Evolutionary conservation across 1,139 yeast species (phyloP).

Genomic region (Magnusiomyces suaveolens): DNA sequence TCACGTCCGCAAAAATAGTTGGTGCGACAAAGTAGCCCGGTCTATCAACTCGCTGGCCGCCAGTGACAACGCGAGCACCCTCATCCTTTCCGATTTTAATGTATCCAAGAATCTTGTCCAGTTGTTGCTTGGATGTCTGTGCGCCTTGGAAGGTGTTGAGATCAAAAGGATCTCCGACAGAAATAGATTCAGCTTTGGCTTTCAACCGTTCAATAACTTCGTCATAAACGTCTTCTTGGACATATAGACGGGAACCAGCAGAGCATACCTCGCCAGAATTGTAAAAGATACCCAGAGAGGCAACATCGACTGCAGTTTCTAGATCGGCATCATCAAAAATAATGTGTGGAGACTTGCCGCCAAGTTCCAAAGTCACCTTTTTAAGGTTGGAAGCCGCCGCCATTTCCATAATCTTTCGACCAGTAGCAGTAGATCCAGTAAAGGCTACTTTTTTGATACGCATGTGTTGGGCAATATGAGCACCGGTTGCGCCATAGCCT

Average conservation of each 20-base stretch:
- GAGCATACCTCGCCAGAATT: conserved; percentile 86
- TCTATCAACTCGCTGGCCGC: conserved; percentile 40
- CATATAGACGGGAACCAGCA: conserved; percentile 75
- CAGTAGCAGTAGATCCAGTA: conserved; percentile 76
- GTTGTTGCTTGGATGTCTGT: conserved; percentile 57
- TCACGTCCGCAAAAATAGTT: conserved; percentile 66
- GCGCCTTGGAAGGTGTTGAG: conserved; percentile 56
- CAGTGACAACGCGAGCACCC: conserved; percentile 57
- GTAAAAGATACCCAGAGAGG: conserved; percentile 57
- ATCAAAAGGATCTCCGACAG: conserved; percentile 38
- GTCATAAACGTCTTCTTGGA: conserved; percentile 70
- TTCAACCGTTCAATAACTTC: conserved; percentile 47
- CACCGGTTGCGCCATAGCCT: conserved; percentile 71
- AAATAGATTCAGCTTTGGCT: conserved; percentile 37
- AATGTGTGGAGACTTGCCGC: conserved; percentile 80
- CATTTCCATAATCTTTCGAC: conserved; percentile 61
- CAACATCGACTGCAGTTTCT: conserved; percentile 51
- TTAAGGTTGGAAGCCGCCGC: conserved; percentile 41
- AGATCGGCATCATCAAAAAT: conserved; percentile 67
- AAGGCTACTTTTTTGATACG: conserved; percentile 68
- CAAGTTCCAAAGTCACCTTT: conserved; percentile 72
- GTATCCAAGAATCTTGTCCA: conserved; percentile 52
- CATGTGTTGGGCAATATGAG: conserved; percentile 59
- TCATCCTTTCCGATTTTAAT: conserved; percentile 54
- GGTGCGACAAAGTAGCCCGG: conserved; percentile 71